These are phyloP conservation scores for Obba rivulosa DNA, from an alignment of 768 basidiomycete species.

Conservation along the genomic window DNA sequence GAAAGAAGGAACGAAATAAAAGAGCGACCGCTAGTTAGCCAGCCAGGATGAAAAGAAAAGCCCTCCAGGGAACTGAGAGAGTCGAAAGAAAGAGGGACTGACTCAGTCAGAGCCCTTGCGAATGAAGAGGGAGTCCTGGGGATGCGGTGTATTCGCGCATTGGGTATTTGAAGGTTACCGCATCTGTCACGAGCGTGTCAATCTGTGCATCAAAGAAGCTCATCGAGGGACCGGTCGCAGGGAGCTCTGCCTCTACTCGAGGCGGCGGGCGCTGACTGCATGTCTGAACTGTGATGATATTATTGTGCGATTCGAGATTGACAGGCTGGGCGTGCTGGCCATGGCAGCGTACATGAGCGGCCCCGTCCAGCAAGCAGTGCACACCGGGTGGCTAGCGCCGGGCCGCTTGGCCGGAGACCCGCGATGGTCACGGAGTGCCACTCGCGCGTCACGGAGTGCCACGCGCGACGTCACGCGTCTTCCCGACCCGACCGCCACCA, in stretches of 20 bases:
- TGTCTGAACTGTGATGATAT: neutral
- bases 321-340: too few relatives aligned
- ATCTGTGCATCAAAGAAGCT: too few relatives aligned
- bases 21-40: conserved; percentile 5
- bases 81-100: conserved; percentile 20
- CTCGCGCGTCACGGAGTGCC: conserved; percentile 7
- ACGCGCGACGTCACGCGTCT: neutral
- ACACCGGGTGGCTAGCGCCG: too few relatives aligned
- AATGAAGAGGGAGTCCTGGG: conserved; percentile 11
- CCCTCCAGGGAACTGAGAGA: conserved; percentile 23
- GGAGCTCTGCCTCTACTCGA: conserved; percentile 6
- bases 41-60: conserved; percentile 8
- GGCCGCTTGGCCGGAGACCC: neutral
- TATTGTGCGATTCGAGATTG: neutral
- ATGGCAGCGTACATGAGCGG: too few relatives aligned
- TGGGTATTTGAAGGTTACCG: conserved; percentile 8
- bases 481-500: neutral
- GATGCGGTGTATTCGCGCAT: too few relatives aligned
- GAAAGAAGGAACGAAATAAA: conserved; percentile 4
- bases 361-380: too few relatives aligned
- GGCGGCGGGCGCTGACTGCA: conserved; percentile 1
- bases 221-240: neutral
- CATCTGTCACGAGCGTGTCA: too few relatives aligned
- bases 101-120: conserved; percentile 24
- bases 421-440: conserved; percentile 10